Conservation (phyloP, 83 land plant species). For the Picea abies region DNA sequence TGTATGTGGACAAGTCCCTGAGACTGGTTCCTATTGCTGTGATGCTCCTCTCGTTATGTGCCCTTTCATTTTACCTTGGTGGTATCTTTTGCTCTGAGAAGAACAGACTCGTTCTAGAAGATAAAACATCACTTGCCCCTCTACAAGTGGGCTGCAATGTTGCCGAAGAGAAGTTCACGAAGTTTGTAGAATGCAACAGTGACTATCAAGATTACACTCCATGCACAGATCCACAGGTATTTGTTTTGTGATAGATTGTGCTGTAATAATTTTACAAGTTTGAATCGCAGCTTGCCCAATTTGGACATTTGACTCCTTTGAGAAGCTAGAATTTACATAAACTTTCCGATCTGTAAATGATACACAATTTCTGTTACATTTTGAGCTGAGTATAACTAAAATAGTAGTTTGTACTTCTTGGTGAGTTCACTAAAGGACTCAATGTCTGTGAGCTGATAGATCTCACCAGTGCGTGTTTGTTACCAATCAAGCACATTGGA, state of each 20-base stretch:
- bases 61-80: conserved; percentile 89
- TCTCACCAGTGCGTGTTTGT: no score
- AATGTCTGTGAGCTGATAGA: background rate
- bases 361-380: background rate
- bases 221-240: conserved; percentile 80
- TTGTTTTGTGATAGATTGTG: background rate
- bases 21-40: conserved; percentile 57
- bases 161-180: conserved; percentile 1
- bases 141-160: background rate
- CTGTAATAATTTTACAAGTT: background rate
- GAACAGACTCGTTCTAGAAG: conserved; percentile 26
- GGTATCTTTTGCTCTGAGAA: conserved; percentile 72
- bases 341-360: background rate
- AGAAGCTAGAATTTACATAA: background rate
- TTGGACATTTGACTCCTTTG: background rate
- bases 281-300: background rate
- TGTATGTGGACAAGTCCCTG: conserved; percentile 37
- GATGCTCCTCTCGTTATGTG: conserved; percentile 65
- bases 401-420: no score
- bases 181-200: conserved; percentile 37
- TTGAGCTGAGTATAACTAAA: no score
- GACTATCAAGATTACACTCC: conserved; percentile 75
- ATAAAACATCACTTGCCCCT: conserved; percentile 15
- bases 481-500: no score
- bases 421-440: background rate